Base-by-base conservation (phyloP, 306 rosid genomes). In the Quercus rubra region DNA sequence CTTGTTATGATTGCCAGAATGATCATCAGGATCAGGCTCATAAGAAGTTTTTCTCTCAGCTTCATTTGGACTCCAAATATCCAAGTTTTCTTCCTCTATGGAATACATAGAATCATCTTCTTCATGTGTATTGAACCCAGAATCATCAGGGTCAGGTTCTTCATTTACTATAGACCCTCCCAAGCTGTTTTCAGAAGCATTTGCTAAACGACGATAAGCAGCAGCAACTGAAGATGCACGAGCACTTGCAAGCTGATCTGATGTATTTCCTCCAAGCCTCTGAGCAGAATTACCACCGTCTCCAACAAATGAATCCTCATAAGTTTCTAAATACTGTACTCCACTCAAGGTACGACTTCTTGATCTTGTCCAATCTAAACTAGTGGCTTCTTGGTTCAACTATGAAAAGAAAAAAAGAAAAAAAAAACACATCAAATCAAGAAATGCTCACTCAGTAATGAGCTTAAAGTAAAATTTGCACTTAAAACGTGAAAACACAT, bases 351-450 rank as follows among this genome's bases (percentile, higher is more conserved):
- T 92, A 83, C 88, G 90, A 84, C 99, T 77, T 55, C 86, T 83
- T 69, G 96, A 90, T 89, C 88, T 91, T 19, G 96, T 92, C 99
- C 99, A 95, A 83, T 95, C 99, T 88, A 92, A 91, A 87, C 84
- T 84, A 73, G 87, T 87, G 78, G 97, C 97, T 85, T 95, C 98
- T 84, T 88, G 85, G 87, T 90, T 95, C 82, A 95, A 87, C 99
- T 95, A 78, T 0, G 0, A 41, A 41, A 41, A 8, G 3, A 41
- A 41, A 41, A 41, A 41, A 41, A 8, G 3, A 41, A 8, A 79
- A 78, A 86, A 19, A 41, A 73, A 79, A 28, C 30, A 77, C 79
- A 73, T 70, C 33, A 84, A 71, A 87, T 80, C 57, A 79, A 71
- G 62, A 75, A 43, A 54, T 38, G 74, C 20, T 52, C 67, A 57